Evolutionary conservation across 2,329 filamentous ascomycete species (phyloP).

Genomic region (Plenodomus tracheiphilus): DNA sequence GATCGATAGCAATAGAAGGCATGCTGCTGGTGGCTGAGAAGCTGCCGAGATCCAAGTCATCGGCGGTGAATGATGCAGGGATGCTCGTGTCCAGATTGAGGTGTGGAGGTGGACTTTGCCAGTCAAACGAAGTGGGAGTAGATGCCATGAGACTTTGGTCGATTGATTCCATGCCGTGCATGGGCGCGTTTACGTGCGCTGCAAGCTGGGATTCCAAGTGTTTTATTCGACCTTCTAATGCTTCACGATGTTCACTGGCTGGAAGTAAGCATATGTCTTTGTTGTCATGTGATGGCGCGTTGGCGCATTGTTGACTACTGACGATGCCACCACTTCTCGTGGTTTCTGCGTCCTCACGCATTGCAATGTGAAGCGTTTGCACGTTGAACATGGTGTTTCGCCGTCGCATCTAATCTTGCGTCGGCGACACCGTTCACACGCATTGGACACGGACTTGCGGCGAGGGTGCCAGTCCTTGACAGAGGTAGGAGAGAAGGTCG

Average conservation of each 20-base stretch:
- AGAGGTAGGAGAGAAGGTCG: slow-evolving; percentile 34
- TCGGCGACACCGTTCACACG: slow-evolving; percentile 42
- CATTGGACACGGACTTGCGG: slow-evolving; percentile 44
- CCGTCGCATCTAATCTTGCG: slow-evolving; percentile 44
- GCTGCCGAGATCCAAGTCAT: slow-evolving; percentile 26
- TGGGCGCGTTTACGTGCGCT: slow-evolving; percentile 39
- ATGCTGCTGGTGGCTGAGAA: slow-evolving; percentile 33
- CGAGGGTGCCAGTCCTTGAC: slow-evolving; percentile 42
- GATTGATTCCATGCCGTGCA: slow-evolving; percentile 43
- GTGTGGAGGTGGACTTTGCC: slow-evolving; percentile 32
- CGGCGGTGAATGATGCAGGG: slow-evolving; percentile 25
- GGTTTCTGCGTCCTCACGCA: slow-evolving; percentile 43
- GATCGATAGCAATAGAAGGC: slow-evolving; percentile 42
- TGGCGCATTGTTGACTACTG: slow-evolving; percentile 17
- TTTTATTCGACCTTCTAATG: slow-evolving; percentile 43
- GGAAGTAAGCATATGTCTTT: slow-evolving; percentile 13
- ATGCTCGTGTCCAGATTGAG: slow-evolving; percentile 35
- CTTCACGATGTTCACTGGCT: slow-evolving; percentile 41
- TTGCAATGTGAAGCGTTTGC: slow-evolving; percentile 43
- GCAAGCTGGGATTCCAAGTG: slow-evolving; percentile 43
- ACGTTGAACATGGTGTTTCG: slow-evolving; percentile 42
- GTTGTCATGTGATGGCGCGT: slow-evolving; percentile 30
- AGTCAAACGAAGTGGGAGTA: slow-evolving; percentile 33
- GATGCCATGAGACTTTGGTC: slow-evolving; percentile 31
- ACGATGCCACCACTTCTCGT: slow-evolving; percentile 42